A percentile compares a stretch with the other conserved stretches of the same genome.
Evolutionary conservation across 345 rosid species (phyloP).

Genomic region (Salix exigua): DNA sequence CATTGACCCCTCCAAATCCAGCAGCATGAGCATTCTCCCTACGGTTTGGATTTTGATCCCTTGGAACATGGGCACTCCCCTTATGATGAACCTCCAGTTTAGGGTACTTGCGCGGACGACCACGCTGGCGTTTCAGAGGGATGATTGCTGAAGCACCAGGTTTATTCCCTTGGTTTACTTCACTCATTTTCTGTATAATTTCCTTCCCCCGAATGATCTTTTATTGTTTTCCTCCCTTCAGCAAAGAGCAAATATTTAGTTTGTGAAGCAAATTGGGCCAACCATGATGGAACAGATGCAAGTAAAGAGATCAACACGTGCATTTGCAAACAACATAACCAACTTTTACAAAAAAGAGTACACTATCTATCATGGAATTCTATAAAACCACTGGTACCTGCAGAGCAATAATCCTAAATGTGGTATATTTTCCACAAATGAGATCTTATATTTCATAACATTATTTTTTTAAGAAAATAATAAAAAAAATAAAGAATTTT

Average conservation of each 20-base stretch:
- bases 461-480: no score
- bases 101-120: constrained; percentile 81
- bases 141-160: constrained; percentile 37
- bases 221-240: constrained; percentile 16
- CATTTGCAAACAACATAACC: not conserved
- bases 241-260: not conserved
- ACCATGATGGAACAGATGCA: not conserved
- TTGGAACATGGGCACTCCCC: constrained; percentile 17
- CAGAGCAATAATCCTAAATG: not conserved
- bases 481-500: no score
- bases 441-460: not conserved
- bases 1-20: constrained; percentile 30
- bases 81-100: constrained; percentile 17
- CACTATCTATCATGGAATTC: not conserved
- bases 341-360: not conserved
- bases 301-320: not conserved
- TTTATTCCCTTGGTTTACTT: constrained; percentile 41
- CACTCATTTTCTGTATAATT: constrained; percentile 35
- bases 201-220: constrained; percentile 4
- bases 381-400: not conserved
- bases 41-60: constrained; percentile 21
- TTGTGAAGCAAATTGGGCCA: constrained; percentile 4
- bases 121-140: constrained; percentile 68
- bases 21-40: constrained; percentile 34
- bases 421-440: not conserved